These are phyloP conservation scores for Annona cherimola DNA, from an alignment of 164 flowering plant species.

Conservation along the genomic window DNA sequence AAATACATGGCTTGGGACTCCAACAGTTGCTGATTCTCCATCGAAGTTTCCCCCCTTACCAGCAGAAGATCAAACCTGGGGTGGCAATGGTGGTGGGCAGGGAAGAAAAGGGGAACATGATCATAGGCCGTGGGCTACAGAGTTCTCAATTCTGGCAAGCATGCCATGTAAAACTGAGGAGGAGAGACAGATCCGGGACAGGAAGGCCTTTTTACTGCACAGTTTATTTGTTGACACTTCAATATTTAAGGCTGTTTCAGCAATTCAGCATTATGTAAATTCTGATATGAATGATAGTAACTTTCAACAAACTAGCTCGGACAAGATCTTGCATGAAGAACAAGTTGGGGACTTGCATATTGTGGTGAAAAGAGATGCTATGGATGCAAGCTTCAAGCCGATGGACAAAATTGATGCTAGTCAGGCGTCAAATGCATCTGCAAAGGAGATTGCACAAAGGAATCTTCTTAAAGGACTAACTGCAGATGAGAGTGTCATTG, in stretches of 20 bases:
- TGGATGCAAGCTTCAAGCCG: conserved; percentile 40
- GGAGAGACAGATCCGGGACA: conserved; percentile 77
- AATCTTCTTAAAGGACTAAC: conserved; percentile 84
- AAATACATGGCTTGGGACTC: conserved; percentile 89
- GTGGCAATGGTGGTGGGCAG: conserved; percentile 95
- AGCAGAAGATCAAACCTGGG: conserved; percentile 88
- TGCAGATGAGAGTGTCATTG: conserved; percentile 82
- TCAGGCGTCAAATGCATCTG: conserved; percentile 23
- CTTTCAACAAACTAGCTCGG: conserved; percentile 13
- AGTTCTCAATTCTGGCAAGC: conserved; percentile 70
- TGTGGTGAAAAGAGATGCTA: conserved; percentile 38
- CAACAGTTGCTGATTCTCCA: conserved; percentile 52
- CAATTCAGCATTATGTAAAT: conserved; percentile 44
- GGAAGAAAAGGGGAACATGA: conserved; percentile 57
- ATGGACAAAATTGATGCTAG: conserved; percentile 26
- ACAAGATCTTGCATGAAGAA: conserved; percentile 46
- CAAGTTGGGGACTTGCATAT: conserved; percentile 64
- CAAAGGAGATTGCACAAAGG: conserved; percentile 40
- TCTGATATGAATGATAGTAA: conserved; percentile 19
- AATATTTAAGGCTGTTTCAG: conserved; percentile 59
- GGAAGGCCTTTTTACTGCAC: conserved; percentile 91
- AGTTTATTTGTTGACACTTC: conserved; percentile 74
- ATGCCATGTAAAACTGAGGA: conserved; percentile 94
- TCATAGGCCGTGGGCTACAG: conserved; percentile 77
- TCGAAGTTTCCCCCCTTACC: conserved; percentile 59